phyloP scores from a whole-genome alignment of 2,329 filamentous ascomycete genomes.

The Aureobasidium sp. region DNA sequence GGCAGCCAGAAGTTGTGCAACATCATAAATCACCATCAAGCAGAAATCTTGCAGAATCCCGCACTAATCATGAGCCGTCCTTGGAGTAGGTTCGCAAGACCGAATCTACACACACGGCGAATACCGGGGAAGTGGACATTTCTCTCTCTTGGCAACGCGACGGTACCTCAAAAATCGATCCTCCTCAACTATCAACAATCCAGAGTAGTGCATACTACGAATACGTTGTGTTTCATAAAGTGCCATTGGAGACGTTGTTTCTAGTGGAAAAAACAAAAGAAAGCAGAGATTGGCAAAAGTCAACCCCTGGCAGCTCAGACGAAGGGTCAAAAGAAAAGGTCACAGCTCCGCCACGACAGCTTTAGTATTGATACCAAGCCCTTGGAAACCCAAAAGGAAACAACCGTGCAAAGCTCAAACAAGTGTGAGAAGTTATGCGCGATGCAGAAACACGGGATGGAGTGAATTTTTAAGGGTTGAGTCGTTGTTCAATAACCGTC shows the following conservation, averaged over 20 bases:
- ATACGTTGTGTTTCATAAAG: neutral
- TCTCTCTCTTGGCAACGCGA: neutral
- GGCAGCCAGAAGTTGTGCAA: neutral
- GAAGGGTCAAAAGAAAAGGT: neutral
- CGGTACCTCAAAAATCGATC: neutral
- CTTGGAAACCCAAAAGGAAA: neutral
- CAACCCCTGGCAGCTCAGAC: neutral
- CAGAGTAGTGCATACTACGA: neutral
- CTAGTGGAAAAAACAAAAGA: neutral
- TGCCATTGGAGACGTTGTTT: neutral
- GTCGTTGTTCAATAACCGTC: neutral
- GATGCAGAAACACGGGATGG: neutral
- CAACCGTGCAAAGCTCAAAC: neutral
- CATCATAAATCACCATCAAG: neutral
- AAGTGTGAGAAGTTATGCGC: neutral
- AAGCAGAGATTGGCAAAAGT: neutral
- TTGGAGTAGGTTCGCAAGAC: neutral
- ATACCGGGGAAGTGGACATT: neutral
- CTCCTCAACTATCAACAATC: no score
- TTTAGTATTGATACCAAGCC: neutral
- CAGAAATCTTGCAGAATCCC: neutral
- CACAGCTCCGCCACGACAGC: neutral
- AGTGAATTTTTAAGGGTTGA: neutral
- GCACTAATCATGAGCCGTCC: neutral
- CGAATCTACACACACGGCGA: neutral